Conservation (phyloP, 2,329 filamentous ascomycete genomes). For the Aplosporella prunicola region DNA sequence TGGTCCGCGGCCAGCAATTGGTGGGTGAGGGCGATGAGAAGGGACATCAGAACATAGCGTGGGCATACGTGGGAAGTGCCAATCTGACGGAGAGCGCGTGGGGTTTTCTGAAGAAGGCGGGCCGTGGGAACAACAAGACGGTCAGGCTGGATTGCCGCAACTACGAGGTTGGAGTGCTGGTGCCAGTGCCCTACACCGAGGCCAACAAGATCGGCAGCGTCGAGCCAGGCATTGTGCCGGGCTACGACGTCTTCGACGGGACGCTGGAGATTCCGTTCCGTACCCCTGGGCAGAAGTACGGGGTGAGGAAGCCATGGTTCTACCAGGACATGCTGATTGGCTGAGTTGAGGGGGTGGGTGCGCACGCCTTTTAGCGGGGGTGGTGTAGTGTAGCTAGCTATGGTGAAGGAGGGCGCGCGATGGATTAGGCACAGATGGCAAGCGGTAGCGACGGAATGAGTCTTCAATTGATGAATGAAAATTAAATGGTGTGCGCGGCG, state of each 20-base stretch:
- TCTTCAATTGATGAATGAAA: no score
- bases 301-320: constrained; percentile 36
- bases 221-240: constrained; percentile 21
- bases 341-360: no score
- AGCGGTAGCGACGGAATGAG: no score
- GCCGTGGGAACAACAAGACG: constrained; percentile 50
- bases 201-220: constrained; percentile 12
- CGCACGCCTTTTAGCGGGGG: no score
- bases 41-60: constrained; percentile 40
- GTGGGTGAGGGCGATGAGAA: constrained; percentile 17
- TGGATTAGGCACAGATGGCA: no score
- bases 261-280: constrained; percentile 56
- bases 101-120: constrained; percentile 69
- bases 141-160: constrained; percentile 78
- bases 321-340: no score
- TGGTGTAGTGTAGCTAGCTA: no score
- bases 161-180: constrained; percentile 88
- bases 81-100: constrained; percentile 93
- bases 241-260: constrained; percentile 42
- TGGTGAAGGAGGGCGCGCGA: no score
- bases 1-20: constrained; percentile 38
- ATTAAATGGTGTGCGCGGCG: no score
- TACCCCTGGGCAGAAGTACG: constrained; percentile 47
- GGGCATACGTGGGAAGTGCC: constrained; percentile 81
- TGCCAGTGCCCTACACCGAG: constrained; percentile 43